Evolutionary conservation across 2,329 filamentous ascomycete genomes (phyloP), one percentile per base, ranked within the genome.

Genomic region (Fusarium clavum): DNA sequence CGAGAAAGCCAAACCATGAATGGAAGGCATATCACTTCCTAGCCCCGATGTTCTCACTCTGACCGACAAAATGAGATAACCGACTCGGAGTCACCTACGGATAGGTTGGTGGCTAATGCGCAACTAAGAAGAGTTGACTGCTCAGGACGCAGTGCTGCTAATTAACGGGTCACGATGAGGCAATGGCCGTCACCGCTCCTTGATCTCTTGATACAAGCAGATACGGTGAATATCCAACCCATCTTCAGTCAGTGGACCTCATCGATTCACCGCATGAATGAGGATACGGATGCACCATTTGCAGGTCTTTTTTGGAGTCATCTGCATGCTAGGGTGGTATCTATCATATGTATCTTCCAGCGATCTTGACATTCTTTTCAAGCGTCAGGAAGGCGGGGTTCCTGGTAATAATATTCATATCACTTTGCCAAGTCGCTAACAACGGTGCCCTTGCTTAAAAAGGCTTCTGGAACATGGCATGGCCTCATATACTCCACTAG

Each of bases 401-500:
- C 38, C 27, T n/a, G 45, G 16, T 30, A 45, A 34, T 34, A 38
- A 34, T 34, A 38, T 49, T 46, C 49, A 41, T 44, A 55, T 64
- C 47, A 18, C 30, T n/a, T 56, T 16, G 52, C 56, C 45, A 52
- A 67, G 40, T 22, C 52, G 34, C 30, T 38, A 24, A 62, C 34
- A 53, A 61, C 24, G 27, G 22, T 40, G 25, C 45, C 66, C 65
- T 52, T 63, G 57, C 44, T 61, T 34, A 34, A 51, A 70, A 73
- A 69, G 61, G 62, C 59, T 74, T 75, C 72, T 73, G 61, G 73
- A 73, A 75, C 58, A 69, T 71, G 60, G 52, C 58, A 65, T 71
- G 69, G 64, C 58, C 64, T 75, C 64, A 73, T 72, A 61, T 72
- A 62, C 65, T 55, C 70, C 65, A 64, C 54, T 51, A 51, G 57